phyloP scores from a whole-genome alignment of 1,284 basidiomycete species.

The Ceratobasidium sp. region DNA sequence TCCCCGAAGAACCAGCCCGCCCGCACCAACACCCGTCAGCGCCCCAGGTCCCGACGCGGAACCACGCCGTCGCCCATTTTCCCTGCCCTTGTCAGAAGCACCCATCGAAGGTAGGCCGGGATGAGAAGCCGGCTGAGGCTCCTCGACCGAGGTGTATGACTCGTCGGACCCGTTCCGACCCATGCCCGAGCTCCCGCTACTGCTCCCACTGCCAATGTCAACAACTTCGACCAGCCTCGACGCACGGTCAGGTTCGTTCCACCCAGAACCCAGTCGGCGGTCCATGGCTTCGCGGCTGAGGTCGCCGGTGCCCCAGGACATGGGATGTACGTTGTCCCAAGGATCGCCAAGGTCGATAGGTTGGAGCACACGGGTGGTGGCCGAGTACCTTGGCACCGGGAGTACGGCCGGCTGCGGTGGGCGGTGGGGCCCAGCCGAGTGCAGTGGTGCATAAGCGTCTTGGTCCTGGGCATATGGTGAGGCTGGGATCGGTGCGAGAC shows the following conservation, averaged over 20 bases:
- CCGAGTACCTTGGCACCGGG: background rate
- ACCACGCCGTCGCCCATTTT: background rate
- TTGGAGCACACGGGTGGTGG: background rate
- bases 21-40: background rate
- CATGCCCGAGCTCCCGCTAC: conserved; percentile 8
- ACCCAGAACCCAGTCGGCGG: conserved; percentile 13
- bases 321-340: background rate
- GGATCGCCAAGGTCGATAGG: background rate
- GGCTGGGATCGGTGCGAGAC: background rate
- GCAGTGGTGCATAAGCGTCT: background rate
- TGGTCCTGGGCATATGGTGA: background rate
- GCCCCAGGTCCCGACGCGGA: background rate
- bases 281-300: conserved; percentile 24
- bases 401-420: background rate
- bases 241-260: conserved; percentile 7
- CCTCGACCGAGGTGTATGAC: conserved; percentile 16
- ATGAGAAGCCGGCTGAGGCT: background rate
- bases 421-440: background rate
- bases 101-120: background rate
- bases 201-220: background rate
- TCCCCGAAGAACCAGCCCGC: background rate
- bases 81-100: background rate
- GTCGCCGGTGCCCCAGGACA: conserved; percentile 15
- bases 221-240: conserved; percentile 3
- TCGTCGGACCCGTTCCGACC: conserved; percentile 24